Evolutionary conservation across 176 grass and related monocot species (phyloP).

Genomic region (Oryza longistaminata): DNA sequence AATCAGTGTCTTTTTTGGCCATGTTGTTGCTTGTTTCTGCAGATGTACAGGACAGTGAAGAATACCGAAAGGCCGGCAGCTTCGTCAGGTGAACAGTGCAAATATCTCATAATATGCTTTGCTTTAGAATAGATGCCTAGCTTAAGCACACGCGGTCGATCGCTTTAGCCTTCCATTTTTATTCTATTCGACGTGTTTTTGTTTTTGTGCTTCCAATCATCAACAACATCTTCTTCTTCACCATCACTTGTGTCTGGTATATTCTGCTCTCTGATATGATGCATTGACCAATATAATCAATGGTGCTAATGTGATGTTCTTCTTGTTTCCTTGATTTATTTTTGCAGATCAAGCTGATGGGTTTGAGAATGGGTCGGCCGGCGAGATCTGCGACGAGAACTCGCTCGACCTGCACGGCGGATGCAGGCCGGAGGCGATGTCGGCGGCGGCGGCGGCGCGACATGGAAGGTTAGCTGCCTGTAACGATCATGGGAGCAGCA

Average conservation of each 20-base stretch:
- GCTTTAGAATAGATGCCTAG: slow-evolving; percentile 44
- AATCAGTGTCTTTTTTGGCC: slow-evolving; percentile 22
- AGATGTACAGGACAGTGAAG: slow-evolving; percentile 88
- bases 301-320: not conserved
- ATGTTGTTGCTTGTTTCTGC: slow-evolving; percentile 26
- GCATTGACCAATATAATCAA: not conserved
- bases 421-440: slow-evolving; percentile 22
- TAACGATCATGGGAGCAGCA: slow-evolving; percentile 48
- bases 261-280: slow-evolving; percentile 1
- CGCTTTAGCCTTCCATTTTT: slow-evolving; percentile 40
- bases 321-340: not conserved
- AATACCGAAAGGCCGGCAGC: slow-evolving; percentile 71
- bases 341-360: slow-evolving; percentile 60
- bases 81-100: slow-evolving; percentile 65
- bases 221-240: not conserved
- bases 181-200: slow-evolving; percentile 21
- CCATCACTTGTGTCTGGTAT: slow-evolving; percentile 21
- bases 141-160: not conserved
- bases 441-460: not conserved
- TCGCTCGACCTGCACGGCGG: slow-evolving; percentile 42
- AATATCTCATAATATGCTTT: slow-evolving; percentile 26
- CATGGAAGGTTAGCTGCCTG: slow-evolving; percentile 54
- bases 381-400: slow-evolving; percentile 75
- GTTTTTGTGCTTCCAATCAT: not conserved
- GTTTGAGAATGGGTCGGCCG: slow-evolving; percentile 57